Evolutionary conservation across 139 green algal genomes (phyloP).

Genomic region (Zygnema cylindricum): DNA sequence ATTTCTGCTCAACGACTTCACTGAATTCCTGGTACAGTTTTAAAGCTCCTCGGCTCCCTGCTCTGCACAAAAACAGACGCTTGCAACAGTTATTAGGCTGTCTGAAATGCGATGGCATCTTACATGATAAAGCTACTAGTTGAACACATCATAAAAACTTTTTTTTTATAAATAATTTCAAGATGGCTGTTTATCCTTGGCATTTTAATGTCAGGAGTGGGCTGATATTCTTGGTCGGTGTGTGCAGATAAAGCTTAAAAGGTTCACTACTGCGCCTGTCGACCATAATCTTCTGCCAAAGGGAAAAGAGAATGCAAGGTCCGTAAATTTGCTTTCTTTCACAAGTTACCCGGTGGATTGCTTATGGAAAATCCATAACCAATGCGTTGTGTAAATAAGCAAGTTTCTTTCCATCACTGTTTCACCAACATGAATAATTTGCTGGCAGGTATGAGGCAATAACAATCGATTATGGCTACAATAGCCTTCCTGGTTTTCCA

Average conservation of each 20-base stretch:
- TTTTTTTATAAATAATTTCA: slow-evolving; percentile 2
- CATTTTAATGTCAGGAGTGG: too few relatives aligned
- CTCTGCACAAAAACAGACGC: background rate
- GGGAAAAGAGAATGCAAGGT: slow-evolving; percentile 18
- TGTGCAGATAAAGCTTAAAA: background rate
- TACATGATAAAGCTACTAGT: background rate
- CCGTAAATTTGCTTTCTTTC: too few relatives aligned
- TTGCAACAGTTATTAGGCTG: background rate
- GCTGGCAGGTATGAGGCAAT: background rate
- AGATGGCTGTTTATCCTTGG: too few relatives aligned
- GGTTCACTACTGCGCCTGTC: background rate
- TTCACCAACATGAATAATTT: too few relatives aligned
- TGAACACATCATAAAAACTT: background rate
- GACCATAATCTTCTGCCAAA: background rate
- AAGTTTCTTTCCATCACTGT: too few relatives aligned
- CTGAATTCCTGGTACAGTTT: slow-evolving; percentile 43
- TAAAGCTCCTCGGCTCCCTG: too few relatives aligned
- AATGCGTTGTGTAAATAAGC: too few relatives aligned
- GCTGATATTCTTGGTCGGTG: too few relatives aligned
- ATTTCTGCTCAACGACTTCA: slow-evolving; percentile 35
- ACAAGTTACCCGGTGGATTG: too few relatives aligned
- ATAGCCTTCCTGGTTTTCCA: background rate
- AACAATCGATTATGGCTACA: background rate
- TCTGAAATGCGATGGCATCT: background rate
- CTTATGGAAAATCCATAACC: too few relatives aligned